Evolutionary conservation across 1,139 yeast genomes (phyloP), one percentile per base, ranked within the genome.

Genomic region (Eremothecium cymbalariae): DNA sequence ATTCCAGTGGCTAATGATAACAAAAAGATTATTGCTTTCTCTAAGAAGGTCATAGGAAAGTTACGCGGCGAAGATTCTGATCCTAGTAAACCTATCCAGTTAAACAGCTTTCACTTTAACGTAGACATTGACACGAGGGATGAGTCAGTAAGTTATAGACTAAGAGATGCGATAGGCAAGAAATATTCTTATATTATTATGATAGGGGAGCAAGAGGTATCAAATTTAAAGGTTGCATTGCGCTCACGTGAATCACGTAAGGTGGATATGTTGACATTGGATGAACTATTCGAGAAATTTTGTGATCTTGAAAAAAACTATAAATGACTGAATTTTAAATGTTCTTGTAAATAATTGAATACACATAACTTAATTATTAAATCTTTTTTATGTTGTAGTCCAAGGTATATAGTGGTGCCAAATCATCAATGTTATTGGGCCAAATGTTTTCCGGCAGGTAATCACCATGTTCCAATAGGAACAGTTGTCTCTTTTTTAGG

Each of bases 131-230:
- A 84, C 52, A 61, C 64, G 15, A 70, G 94, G 52, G 65, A 68
- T 18, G 94, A 85, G 53, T 77, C 95, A 3, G 76, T 88, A 16
- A 90, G 94, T 1, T 72, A 70, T 39, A 69, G 95, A 53, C 75
- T 86, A 38, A 78, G 81, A 51, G 86, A 86, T 40, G 85, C 95
- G 4, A 65, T 80, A 17, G 64, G 67, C 34, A 77, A 78, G 50
- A 88, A 90, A 1, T 86, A 82, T 54, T 80, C 85, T 11, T 90
- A 74, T 53, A 73, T 90, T 32, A 63, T 88, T 20, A 72, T 86
- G 63, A 70, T 90, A 32, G 99, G 99, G 18, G 96, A 86, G 50
- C 74, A 75, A 48, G 99, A 90, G 54, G 63, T 81, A 6, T 74
- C 70, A 36, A 62, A 63, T 28, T 71, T 73, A 0, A 72, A 73